Evolutionary conservation across 2,329 filamentous ascomycete species (phyloP), one percentile per base, ranked within the genome.

Genomic region (Alternaria dauci): DNA sequence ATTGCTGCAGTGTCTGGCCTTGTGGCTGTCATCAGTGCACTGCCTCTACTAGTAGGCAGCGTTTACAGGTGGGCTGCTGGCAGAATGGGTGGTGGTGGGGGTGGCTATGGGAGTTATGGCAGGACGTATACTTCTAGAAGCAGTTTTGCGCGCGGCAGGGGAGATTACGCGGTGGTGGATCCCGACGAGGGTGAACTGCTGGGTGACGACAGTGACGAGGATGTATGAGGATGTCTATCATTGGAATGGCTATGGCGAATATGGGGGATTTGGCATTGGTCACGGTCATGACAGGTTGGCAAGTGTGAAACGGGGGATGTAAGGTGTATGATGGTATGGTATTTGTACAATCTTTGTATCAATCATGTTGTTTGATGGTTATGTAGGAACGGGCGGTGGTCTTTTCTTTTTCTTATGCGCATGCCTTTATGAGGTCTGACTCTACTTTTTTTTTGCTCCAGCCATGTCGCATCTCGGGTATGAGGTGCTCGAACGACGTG

Each of bases 161-260:
- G 91, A n/a, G 92, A 97, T 78, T 98, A 98, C 78, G 88, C 89
- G 16, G 86, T 90, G 71, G 93, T 97, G 52, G 93, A 96, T 71
- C 91, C 95, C 52, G 95, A 98, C 75, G 95, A 98, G 77, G 94
- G 94, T 50, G 94, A 98, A 82, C 82, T 99, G 68, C 81, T 99
- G 36, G 95, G 95, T 1, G 94, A 97, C 69, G 94, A 96, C 61
- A 93, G 93, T 68, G 94, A 97, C 67, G 93, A 97, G 74, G 94
- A 97, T 63, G 91, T 90, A 50, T 89, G 75, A 66, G 54, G 20
- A 32, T 52, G 23, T 25, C 0, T 41, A 26, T 52, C 26, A 30
- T 52, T 38, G 39, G 34, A 52, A 52, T 52, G 34, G 28, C 28
- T 23, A 18, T 12, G 34, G 30, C 20, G 4, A 16, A 30, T n/a